These are phyloP conservation scores for Lepidium sativum DNA, from an alignment of 345 rosid species.

Conservation along the genomic window DNA sequence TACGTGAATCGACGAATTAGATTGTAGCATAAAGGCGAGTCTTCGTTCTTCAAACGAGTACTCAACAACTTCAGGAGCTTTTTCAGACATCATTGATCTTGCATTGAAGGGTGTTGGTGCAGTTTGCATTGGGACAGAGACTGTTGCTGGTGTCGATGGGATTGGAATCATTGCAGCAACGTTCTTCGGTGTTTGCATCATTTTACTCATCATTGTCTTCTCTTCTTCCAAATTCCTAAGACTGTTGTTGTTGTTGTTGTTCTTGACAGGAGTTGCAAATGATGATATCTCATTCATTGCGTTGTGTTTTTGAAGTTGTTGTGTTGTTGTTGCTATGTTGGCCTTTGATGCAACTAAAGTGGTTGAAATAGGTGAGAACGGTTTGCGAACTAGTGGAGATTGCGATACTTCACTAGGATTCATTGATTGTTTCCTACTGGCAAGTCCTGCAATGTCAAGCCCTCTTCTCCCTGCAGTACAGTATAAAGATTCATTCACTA, in stretches of 20 bases:
- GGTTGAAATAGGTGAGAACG: constrained; percentile 74
- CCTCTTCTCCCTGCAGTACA: constrained; percentile 51
- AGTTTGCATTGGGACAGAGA: constrained; percentile 77
- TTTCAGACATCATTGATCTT: constrained; percentile 13
- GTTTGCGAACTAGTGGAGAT: constrained; percentile 68
- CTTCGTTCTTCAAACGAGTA: constrained; percentile 88
- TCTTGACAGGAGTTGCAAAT: constrained; percentile 47
- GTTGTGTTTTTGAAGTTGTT: background rate
- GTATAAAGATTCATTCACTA: background rate
- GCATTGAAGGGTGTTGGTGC: constrained; percentile 44
- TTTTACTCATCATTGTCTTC: constrained; percentile 20
- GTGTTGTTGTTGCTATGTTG: constrained; percentile 25
- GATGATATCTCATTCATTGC: background rate
- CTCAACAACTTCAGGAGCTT: constrained; percentile 40
- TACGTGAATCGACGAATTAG: constrained; percentile 40
- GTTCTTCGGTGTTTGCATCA: constrained; percentile 42
- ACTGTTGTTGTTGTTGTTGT: background rate
- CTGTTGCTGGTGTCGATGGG: constrained; percentile 57
- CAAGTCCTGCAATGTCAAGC: constrained; percentile 58
- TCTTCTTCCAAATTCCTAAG: constrained; percentile 39
- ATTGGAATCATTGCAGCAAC: constrained; percentile 36
- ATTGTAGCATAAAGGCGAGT: constrained; percentile 60
- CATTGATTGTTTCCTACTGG: constrained; percentile 50
- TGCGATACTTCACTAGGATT: constrained; percentile 44
- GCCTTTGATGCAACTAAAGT: constrained; percentile 42